These are phyloP conservation scores for Fereydounia khargensis DNA, from an alignment of 1,284 basidiomycete genomes.

Conservation along the genomic window DNA sequence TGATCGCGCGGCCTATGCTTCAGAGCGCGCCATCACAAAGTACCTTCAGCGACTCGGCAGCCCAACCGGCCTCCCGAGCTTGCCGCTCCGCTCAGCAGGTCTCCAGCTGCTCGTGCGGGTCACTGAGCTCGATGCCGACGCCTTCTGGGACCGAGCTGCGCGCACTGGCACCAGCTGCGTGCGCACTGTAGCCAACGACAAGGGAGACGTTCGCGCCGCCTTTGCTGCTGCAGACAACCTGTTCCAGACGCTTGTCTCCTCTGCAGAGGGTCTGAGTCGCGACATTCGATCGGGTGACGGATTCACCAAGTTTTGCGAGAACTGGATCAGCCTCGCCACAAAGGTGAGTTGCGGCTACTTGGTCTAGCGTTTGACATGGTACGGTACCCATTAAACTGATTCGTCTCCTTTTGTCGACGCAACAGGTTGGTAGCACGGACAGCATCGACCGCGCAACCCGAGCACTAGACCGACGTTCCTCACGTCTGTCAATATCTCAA, in stretches of 20 bases:
- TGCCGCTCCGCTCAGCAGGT: slow-evolving; percentile 15
- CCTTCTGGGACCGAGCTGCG: slow-evolving; percentile 41
- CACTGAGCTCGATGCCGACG: slow-evolving; percentile 27
- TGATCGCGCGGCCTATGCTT: slow-evolving; percentile 32
- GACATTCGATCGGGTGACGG: slow-evolving; percentile 14
- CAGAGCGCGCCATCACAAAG: slow-evolving; percentile 29
- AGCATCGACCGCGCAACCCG: slow-evolving; percentile 20
- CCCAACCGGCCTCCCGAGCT: slow-evolving; percentile 10
- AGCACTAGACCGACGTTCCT: not conserved
- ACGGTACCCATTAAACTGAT: not conserved
- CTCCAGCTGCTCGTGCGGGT: slow-evolving; percentile 26
- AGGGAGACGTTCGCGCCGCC: slow-evolving; percentile 6
- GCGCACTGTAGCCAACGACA: slow-evolving; percentile 9
- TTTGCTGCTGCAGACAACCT: slow-evolving; percentile 18
- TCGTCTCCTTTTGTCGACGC: not conserved
- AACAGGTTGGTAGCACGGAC: slow-evolving; percentile 6
- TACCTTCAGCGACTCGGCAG: slow-evolving; percentile 14
- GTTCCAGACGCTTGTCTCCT: slow-evolving; percentile 19
- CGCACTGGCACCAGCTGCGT: slow-evolving; percentile 18
- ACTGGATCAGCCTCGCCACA: slow-evolving; percentile 30
- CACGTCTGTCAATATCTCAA: not conserved
- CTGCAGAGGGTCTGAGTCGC: slow-evolving; percentile 4
- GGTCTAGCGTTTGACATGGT: too few species aligned
- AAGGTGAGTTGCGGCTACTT: slow-evolving; percentile 3
- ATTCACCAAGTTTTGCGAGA: slow-evolving; percentile 30